Evolutionary conservation across 352 stramenopile genomes (phyloP).

Genomic region (Aphanomyces stellatus): DNA sequence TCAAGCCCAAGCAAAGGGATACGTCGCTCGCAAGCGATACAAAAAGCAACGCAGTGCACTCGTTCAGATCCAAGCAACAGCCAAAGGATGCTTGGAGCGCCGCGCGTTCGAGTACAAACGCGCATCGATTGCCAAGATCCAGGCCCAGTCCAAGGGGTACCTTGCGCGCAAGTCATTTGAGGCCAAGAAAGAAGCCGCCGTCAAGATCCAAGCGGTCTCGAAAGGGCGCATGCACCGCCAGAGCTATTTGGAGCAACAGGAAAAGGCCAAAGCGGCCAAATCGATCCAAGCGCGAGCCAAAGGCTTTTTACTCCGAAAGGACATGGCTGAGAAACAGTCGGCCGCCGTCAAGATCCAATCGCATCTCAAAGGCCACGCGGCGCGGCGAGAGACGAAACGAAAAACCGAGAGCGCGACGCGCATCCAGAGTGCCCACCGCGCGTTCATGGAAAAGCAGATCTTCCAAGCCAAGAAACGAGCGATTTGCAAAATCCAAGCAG

Average conservation of each 20-base stretch:
- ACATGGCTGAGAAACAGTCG: not conserved
- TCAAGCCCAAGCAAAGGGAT: conserved; percentile 4
- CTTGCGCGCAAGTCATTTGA: not conserved
- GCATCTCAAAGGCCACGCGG: not conserved
- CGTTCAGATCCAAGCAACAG: not conserved
- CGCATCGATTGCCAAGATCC: conserved; percentile 15
- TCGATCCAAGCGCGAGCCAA: conserved; percentile 14
- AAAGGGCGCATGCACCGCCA: conserved; percentile 1
- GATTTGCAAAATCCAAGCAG: conserved; percentile 17
- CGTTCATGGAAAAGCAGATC: not conserved
- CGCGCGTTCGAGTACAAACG: conserved; percentile 4
- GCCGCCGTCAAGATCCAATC: conserved; percentile 7
- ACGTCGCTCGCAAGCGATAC: not conserved
- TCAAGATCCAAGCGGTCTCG: not conserved
- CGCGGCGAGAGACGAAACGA: not conserved
- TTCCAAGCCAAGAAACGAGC: not conserved
- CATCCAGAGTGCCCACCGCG: not conserved
- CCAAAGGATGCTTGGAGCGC: not conserved
- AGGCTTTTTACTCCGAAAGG: not conserved
- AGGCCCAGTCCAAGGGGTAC: conserved; percentile 14
- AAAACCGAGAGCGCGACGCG: not conserved
- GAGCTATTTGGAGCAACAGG: conserved; percentile 3
- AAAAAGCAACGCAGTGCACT: not conserved
- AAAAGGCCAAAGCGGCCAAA: not conserved
- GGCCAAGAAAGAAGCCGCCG: not conserved